Conservation (phyloP, 495 filamentous ascomycete species). For the Echria macrotheca region DNA sequence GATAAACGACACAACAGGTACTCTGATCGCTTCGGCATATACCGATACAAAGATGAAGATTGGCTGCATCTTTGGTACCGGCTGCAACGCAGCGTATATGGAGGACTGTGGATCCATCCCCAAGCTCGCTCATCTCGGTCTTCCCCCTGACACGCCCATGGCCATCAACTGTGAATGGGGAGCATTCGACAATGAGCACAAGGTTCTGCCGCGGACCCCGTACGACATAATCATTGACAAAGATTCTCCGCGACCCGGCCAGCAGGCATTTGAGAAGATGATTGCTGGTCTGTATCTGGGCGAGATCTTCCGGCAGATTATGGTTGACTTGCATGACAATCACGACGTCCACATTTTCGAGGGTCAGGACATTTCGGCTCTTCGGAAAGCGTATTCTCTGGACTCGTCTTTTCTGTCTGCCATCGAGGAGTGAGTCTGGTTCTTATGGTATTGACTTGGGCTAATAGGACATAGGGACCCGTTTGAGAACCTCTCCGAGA, state of each 20-base stretch:
- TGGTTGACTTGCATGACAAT: constrained; percentile 79
- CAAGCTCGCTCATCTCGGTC: constrained; percentile 88
- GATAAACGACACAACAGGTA: constrained; percentile 97
- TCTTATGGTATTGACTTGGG: neutral
- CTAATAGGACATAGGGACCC: constrained; percentile 58
- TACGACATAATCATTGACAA: constrained; percentile 85
- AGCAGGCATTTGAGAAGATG: constrained; percentile 98
- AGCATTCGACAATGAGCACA: constrained; percentile 95
- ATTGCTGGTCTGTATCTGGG: constrained; percentile 93
- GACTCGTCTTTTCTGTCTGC: constrained; percentile 94
- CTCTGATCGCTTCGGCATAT: constrained; percentile 96
- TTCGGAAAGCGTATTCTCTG: constrained; percentile 77
- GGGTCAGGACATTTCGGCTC: constrained; percentile 69
- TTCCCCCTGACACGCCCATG: constrained; percentile 84
- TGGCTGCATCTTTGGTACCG: constrained; percentile 97
- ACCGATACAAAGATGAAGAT: constrained; percentile 89
- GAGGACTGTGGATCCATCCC: constrained; percentile 86
- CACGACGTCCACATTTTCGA: constrained; percentile 73
- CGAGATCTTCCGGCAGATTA: constrained; percentile 86
- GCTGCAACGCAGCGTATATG: constrained; percentile 98
- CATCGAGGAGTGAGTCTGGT: constrained; percentile 69
- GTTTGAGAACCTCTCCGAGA: constrained; percentile 88
- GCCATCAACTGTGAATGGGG: constrained; percentile 99
- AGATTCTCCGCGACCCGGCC: constrained; percentile 87
- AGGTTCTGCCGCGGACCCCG: constrained; percentile 81